A percentile compares a stretch with the other conserved stretches of the same genome.
Conservation (phyloP, 371 early-diverging fungal species). For the Dinochytrium kinnereticum region DNA sequence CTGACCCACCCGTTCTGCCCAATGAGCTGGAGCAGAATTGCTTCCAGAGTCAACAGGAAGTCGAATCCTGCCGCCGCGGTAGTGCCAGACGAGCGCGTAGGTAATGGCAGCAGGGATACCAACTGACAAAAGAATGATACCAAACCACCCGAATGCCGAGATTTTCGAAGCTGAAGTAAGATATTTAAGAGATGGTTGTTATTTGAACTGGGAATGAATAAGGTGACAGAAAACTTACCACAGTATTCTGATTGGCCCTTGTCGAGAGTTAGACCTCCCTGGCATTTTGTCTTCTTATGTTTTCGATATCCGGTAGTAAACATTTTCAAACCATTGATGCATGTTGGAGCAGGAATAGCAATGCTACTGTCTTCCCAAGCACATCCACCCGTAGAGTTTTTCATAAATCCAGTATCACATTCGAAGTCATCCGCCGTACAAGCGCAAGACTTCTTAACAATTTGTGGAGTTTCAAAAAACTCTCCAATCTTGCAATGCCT, state of each 20-base stretch:
- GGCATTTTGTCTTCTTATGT: conserved; percentile 34
- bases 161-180: conserved; percentile 21
- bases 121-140: conserved; percentile 31
- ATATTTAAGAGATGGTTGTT: neutral
- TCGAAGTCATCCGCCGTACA: conserved; percentile 59
- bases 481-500: conserved; percentile 45
- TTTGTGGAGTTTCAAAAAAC: conserved; percentile 22
- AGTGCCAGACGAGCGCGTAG: conserved; percentile 19
- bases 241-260: conserved; percentile 22
- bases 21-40: neutral
- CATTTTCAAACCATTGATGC: conserved; percentile 26
- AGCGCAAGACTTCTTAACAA: conserved; percentile 32
- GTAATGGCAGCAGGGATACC: conserved; percentile 35
- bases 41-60: conserved; percentile 20
- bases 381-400: conserved; percentile 37
- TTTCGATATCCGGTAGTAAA: conserved; percentile 41
- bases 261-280: conserved; percentile 38
- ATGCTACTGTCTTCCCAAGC: conserved; percentile 20
- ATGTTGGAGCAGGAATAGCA: conserved; percentile 25
- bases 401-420: conserved; percentile 45
- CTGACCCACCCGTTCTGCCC: neutral
- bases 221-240: too few species aligned
- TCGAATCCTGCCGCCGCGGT: conserved; percentile 35
- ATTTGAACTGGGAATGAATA: neutral
- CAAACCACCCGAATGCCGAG: conserved; percentile 33